Evolutionary conservation across 441 rosid genomes (phyloP).

Genomic region (Pelargonium australe): DNA sequence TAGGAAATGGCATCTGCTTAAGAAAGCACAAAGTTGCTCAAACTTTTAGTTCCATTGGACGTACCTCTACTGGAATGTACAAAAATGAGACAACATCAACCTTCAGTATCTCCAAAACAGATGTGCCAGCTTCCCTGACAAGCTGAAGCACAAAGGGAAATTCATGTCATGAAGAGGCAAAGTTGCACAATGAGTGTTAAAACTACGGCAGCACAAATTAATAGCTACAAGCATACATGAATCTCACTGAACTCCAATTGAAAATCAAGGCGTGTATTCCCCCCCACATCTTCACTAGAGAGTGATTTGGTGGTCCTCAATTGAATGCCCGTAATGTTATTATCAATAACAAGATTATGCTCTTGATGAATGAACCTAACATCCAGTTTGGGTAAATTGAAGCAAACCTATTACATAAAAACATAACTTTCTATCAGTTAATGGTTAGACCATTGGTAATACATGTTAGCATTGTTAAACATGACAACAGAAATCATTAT

Average conservation of each 20-base stretch:
- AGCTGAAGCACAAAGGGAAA: constrained; percentile 57
- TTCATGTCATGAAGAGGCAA: constrained; percentile 20
- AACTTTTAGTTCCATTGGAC: constrained; percentile 25
- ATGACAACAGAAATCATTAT: background rate
- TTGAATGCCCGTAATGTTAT: constrained; percentile 80
- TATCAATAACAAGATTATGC: constrained; percentile 57
- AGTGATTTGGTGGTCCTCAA: constrained; percentile 64
- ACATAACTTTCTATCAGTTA: constrained; percentile 10
- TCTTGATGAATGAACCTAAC: constrained; percentile 69
- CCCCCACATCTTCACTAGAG: constrained; percentile 81
- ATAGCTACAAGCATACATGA: constrained; percentile 52
- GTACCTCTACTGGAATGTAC: constrained; percentile 77
- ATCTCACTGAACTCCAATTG: constrained; percentile 90
- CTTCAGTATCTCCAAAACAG: constrained; percentile 85
- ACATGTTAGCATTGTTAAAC: background rate
- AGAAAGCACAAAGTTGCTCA: constrained; percentile 19
- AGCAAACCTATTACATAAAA: constrained; percentile 53
- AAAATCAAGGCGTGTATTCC: constrained; percentile 80
- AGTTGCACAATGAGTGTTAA: constrained; percentile 21
- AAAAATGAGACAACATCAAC: constrained; percentile 67
- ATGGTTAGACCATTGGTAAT: background rate
- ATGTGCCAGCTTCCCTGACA: constrained; percentile 70
- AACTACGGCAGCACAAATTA: constrained; percentile 23
- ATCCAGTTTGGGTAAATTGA: constrained; percentile 76
- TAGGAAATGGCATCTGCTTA: constrained; percentile 3